Percentiles rank a stretch among this genome's conserved stretches.
Evolutionary conservation across 768 basidiomycete genomes (phyloP).

Genomic region (Pluteus cervinus): DNA sequence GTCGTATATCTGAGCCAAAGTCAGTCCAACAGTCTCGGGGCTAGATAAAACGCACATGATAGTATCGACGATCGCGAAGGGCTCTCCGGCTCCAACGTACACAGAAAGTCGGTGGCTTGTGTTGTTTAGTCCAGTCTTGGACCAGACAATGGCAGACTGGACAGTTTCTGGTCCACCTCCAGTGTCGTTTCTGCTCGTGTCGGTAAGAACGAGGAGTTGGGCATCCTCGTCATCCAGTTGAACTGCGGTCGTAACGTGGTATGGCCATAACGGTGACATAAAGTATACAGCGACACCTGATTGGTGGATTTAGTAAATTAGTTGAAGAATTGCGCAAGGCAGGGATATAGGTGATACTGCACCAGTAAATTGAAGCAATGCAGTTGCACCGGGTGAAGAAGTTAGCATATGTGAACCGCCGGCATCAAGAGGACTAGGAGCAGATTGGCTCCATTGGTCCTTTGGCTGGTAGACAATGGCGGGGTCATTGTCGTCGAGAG

Average conservation of each 20-base stretch:
- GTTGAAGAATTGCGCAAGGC: background rate
- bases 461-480: constrained; percentile 26
- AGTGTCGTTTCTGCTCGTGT: constrained; percentile 21
- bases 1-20: no score
- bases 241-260: constrained; percentile 32
- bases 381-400: constrained; percentile 28
- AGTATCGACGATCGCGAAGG: constrained; percentile 32
- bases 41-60: constrained; percentile 25
- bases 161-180: constrained; percentile 31
- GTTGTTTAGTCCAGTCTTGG: constrained; percentile 24
- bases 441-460: constrained; percentile 24
- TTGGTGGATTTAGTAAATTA: no score
- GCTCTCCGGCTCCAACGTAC: constrained; percentile 29
- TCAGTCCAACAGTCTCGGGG: no score
- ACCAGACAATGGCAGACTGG: constrained; percentile 31
- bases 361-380: constrained; percentile 39
- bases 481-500: no score
- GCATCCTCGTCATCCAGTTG: constrained; percentile 29
- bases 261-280: constrained; percentile 40
- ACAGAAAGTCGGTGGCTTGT: constrained; percentile 29
- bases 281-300: constrained; percentile 39
- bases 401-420: constrained; percentile 26
- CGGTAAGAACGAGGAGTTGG: constrained; percentile 31
- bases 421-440: constrained; percentile 24
- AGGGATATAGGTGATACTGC: constrained; percentile 4